Evolutionary conservation across 225 moss, liverwort and hornwort genomes (phyloP), one percentile per base, ranked within the genome.

Genomic region (Pseudoscleropodium purum): DNA sequence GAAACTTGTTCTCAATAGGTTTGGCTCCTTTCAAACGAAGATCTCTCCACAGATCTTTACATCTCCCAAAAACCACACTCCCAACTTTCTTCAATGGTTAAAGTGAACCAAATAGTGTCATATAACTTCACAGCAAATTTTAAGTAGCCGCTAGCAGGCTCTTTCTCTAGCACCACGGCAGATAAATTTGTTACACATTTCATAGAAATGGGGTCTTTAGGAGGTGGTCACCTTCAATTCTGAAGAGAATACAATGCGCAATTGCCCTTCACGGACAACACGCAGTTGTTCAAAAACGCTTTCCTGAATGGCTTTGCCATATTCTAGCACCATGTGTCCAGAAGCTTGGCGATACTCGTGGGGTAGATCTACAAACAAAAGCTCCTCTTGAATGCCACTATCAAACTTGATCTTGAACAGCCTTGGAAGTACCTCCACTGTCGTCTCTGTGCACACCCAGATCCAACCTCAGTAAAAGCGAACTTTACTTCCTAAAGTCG

Each of bases 321-420:
- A 99, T 72, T 99, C 97, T 79, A 99, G 93, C 79, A 99, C 99
- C 95, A 97, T 90, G 57, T 96, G 97, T 39, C 99, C 99, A 66
- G 97, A 97, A 86, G 91, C 92, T 57, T 97, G 92, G 83, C 96
- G 95, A 86, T 97, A 97, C 92, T 99, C 99, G 81, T 97, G 96
- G 57, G 97, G 96, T 68, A 99, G 90, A 87, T 99, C 99, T 77
- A 99, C 97, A 92, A 96, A 99, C 77, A 99, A 79, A 75, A 99
- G 93, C 91, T 99, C 99, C 92, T 99, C 99, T 84, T 93, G 79
- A 82, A 97, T 97, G 62, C 97, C 99, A 91, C 97, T 97, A 68
- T 99, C 99, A 75, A 97, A 99, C 86, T 99, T 99, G 72, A 99
- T 99, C 92, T 97, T 99, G 93, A 97, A 97, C 84, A 99, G 92